Evolutionary conservation across 1,284 basidiomycete species (phyloP), one percentile per base, ranked within the genome.

Genomic region (Sphagnurus paluster): DNA sequence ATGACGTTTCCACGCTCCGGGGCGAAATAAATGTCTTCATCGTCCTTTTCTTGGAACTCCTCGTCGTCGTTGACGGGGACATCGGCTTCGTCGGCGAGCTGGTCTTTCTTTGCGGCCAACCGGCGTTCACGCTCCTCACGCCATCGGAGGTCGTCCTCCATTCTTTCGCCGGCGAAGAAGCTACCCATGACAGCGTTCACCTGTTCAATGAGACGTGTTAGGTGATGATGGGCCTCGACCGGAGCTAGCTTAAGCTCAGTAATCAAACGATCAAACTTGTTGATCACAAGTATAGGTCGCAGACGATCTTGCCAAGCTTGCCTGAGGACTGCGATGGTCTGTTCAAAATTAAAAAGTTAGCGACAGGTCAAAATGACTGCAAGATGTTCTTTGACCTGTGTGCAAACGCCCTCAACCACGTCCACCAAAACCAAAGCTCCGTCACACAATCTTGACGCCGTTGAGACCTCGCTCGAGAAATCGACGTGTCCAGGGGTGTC

Each of bases 401-500:
- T 98, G 64, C 94, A 98, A 6, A 99, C 97, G 14, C 97, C 97
- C 71, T 99, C 97, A 4, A 98, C 93, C 1, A 93, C 94, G 65
- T 99, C 97, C 2, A 99, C 93, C n/a, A 99, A 75, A 23, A 99
- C 90, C 5, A 99, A 76, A 4, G 95, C 93, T 19, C 97, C 97
- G 64, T 99, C 97, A 60, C 94, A 98, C 21, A 99, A 66, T 36
- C 96, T 77, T 7, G 93, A 91, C 8, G 96, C 94, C 1, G 92
- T 92, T 0, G 95, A 98, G 0, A 99, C 97, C 64, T 99, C 97
- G 47, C 86, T 92, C 0, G 94, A 96, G 57, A 99, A 99, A 69
- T 99, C 97, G 33, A 99, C 95, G 70, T 99, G 97, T 2, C 97
- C 97, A 2, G 97, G 97, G 0, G 97, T 99, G 67, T 99, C 97